Evolutionary conservation across 345 rosid genomes (phyloP), one percentile per base, ranked within the genome.

Genomic region (Eucalyptus cloeziana): DNA sequence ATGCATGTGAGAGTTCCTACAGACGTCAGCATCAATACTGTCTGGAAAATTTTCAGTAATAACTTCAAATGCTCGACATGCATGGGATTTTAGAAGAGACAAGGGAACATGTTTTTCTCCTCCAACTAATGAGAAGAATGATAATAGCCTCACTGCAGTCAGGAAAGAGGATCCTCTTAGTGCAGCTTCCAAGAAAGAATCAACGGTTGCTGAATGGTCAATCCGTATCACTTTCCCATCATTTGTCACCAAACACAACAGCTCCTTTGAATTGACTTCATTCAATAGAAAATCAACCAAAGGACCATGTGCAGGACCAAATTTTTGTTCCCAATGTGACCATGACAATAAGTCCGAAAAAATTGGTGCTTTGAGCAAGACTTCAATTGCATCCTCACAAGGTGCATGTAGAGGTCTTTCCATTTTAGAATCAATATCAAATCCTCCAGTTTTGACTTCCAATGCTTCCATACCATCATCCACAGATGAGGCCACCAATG

Each of bases 281-380:
- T 89, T 94, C 93, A 94, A 90, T 91, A 96, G 90, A 95, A 95
- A 97, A 47, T 87, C 94, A 69, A 93, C 87, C 88, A 97, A 94
- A 90, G 98, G 93, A 88, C 99, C 99, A 91, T 94, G 94, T 33
- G 93, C 88, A 31, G 98, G 97, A 87, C 98, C 96, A 94, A 92
- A 97, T 89, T 92, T 86, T 88, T 86, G 91, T 90, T 97, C 98
- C 99, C 99, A 97, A 89, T 96, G 98, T 79, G 97, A 97, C 97
- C 97, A 97, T 37, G 93, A 92, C 88, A 87, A 90, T 71, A 97
- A 88, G 92, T 97, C 98, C 30, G 95, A 94, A 91, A 97, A 91
- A 93, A 97, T 93, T 12, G 99, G 99, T 86, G 97, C 99, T 86
- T 89, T 92, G 89, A 93, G 94, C 89, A 97, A 88, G 92, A 94